Evolutionary conservation across 2,329 filamentous ascomycete genomes (phyloP).

Genomic region (Zymoseptoria ardabiliae): DNA sequence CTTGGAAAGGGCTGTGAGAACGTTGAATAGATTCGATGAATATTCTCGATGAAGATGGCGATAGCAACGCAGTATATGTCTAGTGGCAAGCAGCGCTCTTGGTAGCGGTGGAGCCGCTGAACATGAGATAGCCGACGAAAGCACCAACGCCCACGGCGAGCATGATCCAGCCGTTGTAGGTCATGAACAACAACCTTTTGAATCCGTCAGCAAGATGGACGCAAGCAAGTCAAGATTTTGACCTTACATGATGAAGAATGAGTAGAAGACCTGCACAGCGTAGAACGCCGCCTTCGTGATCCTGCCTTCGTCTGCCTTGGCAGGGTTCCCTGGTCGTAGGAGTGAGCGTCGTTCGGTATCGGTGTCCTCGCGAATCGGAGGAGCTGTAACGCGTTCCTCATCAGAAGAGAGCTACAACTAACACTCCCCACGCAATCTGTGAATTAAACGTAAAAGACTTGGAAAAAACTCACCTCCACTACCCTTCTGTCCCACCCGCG

Average conservation of each 20-base stretch:
- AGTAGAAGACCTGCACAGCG: conserved; percentile 92
- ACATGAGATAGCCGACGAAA: conserved; percentile 78
- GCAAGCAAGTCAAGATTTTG: background rate
- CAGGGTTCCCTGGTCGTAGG: conserved; percentile 40
- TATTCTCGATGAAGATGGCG: background rate
- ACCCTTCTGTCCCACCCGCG: background rate
- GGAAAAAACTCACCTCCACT: background rate
- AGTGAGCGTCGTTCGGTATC: conserved; percentile 56
- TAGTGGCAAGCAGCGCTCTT: conserved; percentile 91
- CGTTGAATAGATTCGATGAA: background rate
- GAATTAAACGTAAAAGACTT: background rate
- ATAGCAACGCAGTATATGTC: conserved; percentile 20
- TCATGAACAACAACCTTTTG: conserved; percentile 92
- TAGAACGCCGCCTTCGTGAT: conserved; percentile 77
- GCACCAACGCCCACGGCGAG: conserved; percentile 80
- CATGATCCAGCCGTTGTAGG: conserved; percentile 99
- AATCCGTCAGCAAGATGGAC: background rate
- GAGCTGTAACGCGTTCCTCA: conserved; percentile 4
- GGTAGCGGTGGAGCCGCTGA: conserved; percentile 63
- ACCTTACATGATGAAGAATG: conserved; percentile 97
- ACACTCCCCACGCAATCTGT: no score
- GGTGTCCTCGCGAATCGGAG: conserved; percentile 1
- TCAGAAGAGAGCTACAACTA: conserved; percentile 2
- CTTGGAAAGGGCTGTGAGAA: conserved; percentile 64
- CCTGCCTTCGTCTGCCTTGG: conserved; percentile 47